Evolutionary conservation across 257 asterid genomes (phyloP).

Genomic region (Jaltomata sinuosa): DNA sequence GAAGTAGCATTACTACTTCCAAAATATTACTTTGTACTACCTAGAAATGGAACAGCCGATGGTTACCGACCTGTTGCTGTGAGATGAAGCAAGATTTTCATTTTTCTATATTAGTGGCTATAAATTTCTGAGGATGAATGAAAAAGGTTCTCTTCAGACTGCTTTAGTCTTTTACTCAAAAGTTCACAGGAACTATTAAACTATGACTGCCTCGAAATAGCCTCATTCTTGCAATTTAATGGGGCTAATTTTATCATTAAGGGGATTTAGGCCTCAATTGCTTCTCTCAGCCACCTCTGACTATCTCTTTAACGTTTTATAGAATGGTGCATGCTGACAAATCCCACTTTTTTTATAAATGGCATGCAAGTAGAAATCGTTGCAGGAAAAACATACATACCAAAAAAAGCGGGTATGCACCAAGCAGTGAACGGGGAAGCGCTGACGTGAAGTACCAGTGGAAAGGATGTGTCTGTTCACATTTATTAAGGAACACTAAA

Average conservation of each 20-base stretch:
- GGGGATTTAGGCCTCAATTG: background rate
- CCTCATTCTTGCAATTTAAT: background rate
- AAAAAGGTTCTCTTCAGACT: background rate
- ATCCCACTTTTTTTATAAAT: background rate
- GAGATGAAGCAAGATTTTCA: background rate
- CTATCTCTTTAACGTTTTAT: background rate
- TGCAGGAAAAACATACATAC: constrained; percentile 35
- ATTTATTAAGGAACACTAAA: constrained; percentile 24
- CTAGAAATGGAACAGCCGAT: background rate
- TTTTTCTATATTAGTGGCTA: background rate
- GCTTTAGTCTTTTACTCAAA: background rate
- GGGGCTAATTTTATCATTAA: background rate
- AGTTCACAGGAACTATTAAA: background rate
- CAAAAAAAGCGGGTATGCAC: constrained; percentile 82
- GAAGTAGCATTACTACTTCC: background rate
- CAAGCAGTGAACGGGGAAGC: constrained; percentile 88
- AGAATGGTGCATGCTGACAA: background rate
- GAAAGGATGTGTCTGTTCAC: constrained; percentile 66
- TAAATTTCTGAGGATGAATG: background rate
- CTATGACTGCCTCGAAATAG: background rate
- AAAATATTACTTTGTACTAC: background rate
- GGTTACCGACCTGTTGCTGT: background rate
- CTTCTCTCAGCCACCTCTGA: background rate
- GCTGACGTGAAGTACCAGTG: constrained; percentile 99
- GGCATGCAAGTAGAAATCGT: background rate